phyloP scores from a whole-genome alignment of 257 asterid genomes.

The Scutellaria barbata region DNA sequence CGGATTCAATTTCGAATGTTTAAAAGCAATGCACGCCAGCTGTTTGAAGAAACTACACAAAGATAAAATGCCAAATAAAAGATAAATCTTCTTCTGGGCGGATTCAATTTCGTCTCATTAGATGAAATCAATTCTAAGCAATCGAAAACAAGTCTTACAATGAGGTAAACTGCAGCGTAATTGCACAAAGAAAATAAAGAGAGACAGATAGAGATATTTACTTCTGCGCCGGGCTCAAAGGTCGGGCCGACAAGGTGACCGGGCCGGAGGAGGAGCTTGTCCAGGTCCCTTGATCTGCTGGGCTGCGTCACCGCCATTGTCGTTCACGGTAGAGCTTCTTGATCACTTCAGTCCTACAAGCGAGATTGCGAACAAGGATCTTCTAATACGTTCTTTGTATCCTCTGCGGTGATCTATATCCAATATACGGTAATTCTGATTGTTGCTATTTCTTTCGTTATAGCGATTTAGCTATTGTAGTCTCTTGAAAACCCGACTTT shows the following conservation, averaged over 20 bases:
- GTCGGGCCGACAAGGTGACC: constrained; percentile 78
- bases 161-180: constrained; percentile 24
- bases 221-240: constrained; percentile 81
- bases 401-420: constrained; percentile 33
- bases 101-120: constrained; percentile 36
- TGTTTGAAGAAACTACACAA: constrained; percentile 17
- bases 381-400: constrained; percentile 36
- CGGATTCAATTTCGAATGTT: too few relatives aligned
- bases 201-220: constrained; percentile 29
- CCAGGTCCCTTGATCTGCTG: constrained; percentile 97
- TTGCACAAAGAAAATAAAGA: constrained; percentile 5
- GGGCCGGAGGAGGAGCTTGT: constrained; percentile 88
- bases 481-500: constrained; percentile 7
- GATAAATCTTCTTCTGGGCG: not conserved
- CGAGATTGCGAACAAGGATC: constrained; percentile 28
- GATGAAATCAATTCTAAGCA: constrained; percentile 15
- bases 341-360: not conserved
- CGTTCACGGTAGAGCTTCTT: constrained; percentile 25
- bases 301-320: constrained; percentile 69
- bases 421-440: constrained; percentile 17
- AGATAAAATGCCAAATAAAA: not conserved
- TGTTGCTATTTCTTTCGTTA: too few relatives aligned
- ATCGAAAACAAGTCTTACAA: constrained; percentile 15
- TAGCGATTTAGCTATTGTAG: not conserved
- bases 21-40: constrained; percentile 29